Evolutionary conservation across 371 early-diverging fungal species (phyloP), one percentile per base, ranked within the genome.

Genomic region (Dinochytrium kinnereticum): DNA sequence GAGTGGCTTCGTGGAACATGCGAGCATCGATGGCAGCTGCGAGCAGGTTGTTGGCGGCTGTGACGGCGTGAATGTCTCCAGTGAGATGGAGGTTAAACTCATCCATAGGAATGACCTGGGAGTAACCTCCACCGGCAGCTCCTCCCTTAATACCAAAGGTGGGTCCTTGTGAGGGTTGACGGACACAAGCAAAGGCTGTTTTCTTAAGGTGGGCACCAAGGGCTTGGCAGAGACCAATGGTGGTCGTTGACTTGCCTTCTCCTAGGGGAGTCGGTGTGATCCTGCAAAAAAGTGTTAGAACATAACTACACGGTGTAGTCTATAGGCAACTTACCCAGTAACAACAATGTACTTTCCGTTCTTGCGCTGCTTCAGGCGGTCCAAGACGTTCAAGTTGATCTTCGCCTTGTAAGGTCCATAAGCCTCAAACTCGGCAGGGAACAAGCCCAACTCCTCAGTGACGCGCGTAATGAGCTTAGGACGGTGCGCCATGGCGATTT

Each of bases 131-230:
- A 65, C 98, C 98, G 28, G 98, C 98, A 49, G 98, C 98, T 50
- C 98, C 98, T 33, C 97, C 98, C 84, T 98, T 98, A 85, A 98
- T 97, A 59, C 98, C 98, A 77, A 98, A 97, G 1, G 98, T 98
- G 26, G 98, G 98, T 19, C 98, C 98, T 78, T 97, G 97, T 49
- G 95, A 95, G 13, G 98, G 98, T 79, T 98, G 97, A 51, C 98
- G 92, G 28, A 97, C 96, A 85, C 97, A 97, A 17, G 96, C 97
- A 83, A 96, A 94, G 0, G 94, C 93, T 30, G 90, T 85, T 80
- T 91, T 91, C 69, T 91, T 87, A 71, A 96, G 86, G 67, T 97
- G 96, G 2, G 97, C 96, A 59, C 96, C 96, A 13, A 98, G 85
- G 0, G 97, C 95, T 81, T 98, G 98, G 28, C 91, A 89, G 49